Base-by-base conservation (phyloP, 768 basidiomycete genomes). In the Myochromella boudieri region DNA sequence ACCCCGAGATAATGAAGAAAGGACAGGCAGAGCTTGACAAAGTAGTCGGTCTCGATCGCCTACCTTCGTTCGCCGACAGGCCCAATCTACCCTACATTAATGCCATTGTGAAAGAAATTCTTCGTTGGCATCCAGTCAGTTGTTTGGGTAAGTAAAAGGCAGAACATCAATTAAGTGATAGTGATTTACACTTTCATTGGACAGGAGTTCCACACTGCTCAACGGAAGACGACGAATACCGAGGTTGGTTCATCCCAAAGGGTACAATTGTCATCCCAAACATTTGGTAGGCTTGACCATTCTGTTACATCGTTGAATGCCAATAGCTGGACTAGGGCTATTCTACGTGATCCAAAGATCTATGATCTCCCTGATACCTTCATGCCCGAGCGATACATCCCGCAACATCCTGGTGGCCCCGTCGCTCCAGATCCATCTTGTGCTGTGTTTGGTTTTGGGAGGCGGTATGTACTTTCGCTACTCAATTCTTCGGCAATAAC, bases 391-490 rank as follows among this genome's bases (percentile, higher is more conserved):
- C 77, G 84, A 24, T 85, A 78, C 62, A 66, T 85, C 25, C 64
- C 70, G 59, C 15, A 71, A 68, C 49, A 67, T 61, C 43, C 65
- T 63, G 40, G 51, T 1, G 61, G 52, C 10, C 53, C 62, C 34
- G 74, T 73, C 25, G 79, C 84, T 56, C 60, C 57, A 15, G 83
- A 85, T 61, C 81, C 84, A 48, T 78, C 77, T 44, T 71, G 70
- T 38, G 60, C 82, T 37, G 82, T 78, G 55, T 88, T 86, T 64
- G 85, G 85, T 6, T 88, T 85, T 57, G 85, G 85, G 38, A 70
- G 85, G 65, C 76, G 85, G 76, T 75, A 49, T 50, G 74, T 8
- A 25, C 37, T 46, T 45, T n/a, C n/a, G n/a, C 7, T 25, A 39
- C 8, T 28, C 42, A 20, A 34, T 42, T 27, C 34, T 12, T 5